Conservation (phyloP, 225 moss, liverwort and hornwort species). For the Bryum argenteum region DNA sequence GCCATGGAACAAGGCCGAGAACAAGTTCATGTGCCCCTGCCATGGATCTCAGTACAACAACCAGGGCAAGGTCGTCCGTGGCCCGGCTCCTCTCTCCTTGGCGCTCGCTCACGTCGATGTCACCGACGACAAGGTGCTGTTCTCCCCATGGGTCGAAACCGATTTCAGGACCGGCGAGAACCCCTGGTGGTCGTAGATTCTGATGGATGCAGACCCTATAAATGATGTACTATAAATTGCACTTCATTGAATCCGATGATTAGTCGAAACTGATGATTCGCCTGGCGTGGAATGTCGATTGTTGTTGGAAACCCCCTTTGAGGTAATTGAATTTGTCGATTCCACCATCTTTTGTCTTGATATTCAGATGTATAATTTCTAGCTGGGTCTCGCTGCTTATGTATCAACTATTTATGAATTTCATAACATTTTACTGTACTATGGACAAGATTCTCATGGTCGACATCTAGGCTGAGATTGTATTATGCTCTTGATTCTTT, state of each 20-base stretch:
- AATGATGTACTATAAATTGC: slow-evolving; percentile 45
- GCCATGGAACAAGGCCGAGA: slow-evolving; percentile 85
- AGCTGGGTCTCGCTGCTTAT: no score
- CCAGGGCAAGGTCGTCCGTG: slow-evolving; percentile 80
- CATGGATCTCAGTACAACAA: slow-evolving; percentile 87
- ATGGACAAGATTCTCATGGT: no score
- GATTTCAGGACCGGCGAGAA: slow-evolving; percentile 85
- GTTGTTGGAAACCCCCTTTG: no score
- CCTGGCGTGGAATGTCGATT: no score
- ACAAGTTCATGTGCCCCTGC: slow-evolving; percentile 94
- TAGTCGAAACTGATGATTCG: slow-evolving; percentile 33
- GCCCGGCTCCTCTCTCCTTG: slow-evolving; percentile 85
- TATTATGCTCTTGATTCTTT: no score
- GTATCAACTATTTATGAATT: no score
- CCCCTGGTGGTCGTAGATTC: slow-evolving; percentile 91
- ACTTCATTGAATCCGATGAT: slow-evolving; percentile 48
- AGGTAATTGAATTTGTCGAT: no score
- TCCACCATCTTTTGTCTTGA: no score
- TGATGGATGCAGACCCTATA: slow-evolving; percentile 11
- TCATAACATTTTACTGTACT: not conserved
- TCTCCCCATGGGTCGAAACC: slow-evolving; percentile 66
- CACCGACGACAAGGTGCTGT: slow-evolving; percentile 64
- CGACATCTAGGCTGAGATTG: no score
- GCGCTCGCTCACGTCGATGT: slow-evolving; percentile 89
- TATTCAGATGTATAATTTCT: no score